These are phyloP conservation scores for Metarhizium humberi DNA, from an alignment of 2,329 filamentous ascomycete genomes.

Conservation along the genomic window DNA sequence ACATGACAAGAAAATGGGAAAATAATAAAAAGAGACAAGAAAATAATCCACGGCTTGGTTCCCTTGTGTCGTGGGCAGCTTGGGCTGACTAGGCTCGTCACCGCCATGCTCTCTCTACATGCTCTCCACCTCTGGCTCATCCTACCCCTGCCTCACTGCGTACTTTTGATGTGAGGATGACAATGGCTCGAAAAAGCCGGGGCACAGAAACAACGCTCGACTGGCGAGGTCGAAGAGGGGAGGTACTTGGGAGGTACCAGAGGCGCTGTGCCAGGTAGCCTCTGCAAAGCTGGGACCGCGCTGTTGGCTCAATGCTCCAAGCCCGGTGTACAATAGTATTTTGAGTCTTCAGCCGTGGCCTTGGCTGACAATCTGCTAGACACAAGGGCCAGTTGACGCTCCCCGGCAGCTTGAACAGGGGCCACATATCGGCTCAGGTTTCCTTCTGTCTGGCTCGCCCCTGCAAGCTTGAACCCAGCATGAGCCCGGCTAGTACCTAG, in stretches of 20 bases:
- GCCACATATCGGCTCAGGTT: neutral
- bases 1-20: neutral
- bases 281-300: neutral
- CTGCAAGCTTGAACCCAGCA: neutral
- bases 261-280: neutral
- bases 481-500: neutral
- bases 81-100: neutral
- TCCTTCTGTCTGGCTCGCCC: conserved; percentile 1
- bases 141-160: neutral
- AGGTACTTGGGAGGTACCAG: neutral
- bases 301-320: neutral
- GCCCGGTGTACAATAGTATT: neutral
- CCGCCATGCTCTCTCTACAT: neutral
- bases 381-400: neutral
- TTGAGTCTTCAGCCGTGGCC: neutral
- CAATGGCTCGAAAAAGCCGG: neutral
- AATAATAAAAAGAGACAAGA: neutral
- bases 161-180: conserved; percentile 1
- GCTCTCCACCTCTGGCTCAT: neutral
- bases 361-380: neutral
- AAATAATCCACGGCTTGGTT: neutral
- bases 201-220: neutral
- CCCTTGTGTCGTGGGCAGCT: neutral
- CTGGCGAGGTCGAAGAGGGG: neutral
- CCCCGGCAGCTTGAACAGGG: neutral